Evolutionary conservation across 176 grass and related monocot species (phyloP).

Genomic region (Oryza brachyantha): DNA sequence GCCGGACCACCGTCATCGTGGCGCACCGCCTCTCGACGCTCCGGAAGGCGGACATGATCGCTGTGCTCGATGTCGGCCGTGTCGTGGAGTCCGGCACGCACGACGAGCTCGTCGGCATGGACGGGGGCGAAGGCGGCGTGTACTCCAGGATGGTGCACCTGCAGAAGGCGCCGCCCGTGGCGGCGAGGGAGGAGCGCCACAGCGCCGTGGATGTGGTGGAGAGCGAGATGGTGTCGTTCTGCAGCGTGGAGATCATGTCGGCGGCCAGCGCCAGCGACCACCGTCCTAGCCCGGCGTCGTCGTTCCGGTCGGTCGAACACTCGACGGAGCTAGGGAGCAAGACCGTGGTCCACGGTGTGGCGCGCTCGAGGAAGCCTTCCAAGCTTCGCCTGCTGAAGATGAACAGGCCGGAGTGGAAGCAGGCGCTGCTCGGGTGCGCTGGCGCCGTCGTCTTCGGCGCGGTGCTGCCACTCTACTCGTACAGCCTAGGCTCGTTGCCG

Average conservation of each 20-base stretch:
- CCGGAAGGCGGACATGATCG: slow-evolving; percentile 42
- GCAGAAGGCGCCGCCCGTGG: slow-evolving; percentile 25
- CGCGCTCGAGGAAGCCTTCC: slow-evolving; percentile 17
- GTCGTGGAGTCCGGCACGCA: background rate
- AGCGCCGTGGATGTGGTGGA: background rate
- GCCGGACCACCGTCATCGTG: slow-evolving; percentile 46
- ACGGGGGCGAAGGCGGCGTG: slow-evolving; percentile 12
- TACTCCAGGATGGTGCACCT: slow-evolving; percentile 42
- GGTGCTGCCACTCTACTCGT: slow-evolving; percentile 52
- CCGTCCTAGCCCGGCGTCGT: slow-evolving; percentile 13
- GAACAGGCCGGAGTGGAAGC: slow-evolving; percentile 64
- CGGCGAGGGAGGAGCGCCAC: background rate
- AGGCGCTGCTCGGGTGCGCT: slow-evolving; percentile 41
- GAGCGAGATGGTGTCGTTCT: background rate
- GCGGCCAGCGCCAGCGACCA: background rate
- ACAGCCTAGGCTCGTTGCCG: slow-evolving; percentile 45
- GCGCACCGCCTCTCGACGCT: slow-evolving; percentile 46
- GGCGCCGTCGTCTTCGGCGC: slow-evolving; percentile 41
- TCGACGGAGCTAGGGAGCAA: background rate
- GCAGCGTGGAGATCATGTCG: slow-evolving; percentile 39
- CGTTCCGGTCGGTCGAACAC: slow-evolving; percentile 27
- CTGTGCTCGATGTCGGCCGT: slow-evolving; percentile 24
- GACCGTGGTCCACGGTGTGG: background rate
- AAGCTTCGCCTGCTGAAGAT: slow-evolving; percentile 50
- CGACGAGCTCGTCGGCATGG: background rate